Conservation (phyloP, 2,329 filamentous ascomycete genomes). For the Fusarium palustre region DNA sequence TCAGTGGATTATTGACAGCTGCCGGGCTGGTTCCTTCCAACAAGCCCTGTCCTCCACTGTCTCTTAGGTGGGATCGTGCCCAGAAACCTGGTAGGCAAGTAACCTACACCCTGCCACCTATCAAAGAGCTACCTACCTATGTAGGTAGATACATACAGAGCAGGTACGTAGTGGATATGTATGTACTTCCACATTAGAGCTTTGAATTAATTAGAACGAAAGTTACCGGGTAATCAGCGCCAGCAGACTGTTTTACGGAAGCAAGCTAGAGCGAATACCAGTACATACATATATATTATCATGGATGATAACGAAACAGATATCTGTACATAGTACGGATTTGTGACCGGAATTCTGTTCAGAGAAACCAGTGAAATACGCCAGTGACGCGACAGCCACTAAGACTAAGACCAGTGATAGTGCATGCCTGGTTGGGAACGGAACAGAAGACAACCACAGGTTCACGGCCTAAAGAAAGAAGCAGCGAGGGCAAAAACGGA, state of each 20-base stretch:
- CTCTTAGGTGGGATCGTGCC: slow-evolving; percentile 44
- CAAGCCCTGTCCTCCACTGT: slow-evolving; percentile 41
- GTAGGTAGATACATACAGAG: not conserved
- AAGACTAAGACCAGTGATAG: slow-evolving; percentile 33
- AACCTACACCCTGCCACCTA: slow-evolving; percentile 35
- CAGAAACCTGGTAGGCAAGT: slow-evolving; percentile 40
- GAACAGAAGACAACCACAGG: slow-evolving; percentile 24
- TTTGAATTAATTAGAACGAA: not conserved
- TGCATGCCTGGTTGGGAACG: slow-evolving; percentile 40
- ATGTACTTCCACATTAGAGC: not conserved
- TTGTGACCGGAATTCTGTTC: slow-evolving; percentile 3
- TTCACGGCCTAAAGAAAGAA: slow-evolving; percentile 42
- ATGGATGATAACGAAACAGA: not conserved
- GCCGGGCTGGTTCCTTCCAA: slow-evolving; percentile 43
- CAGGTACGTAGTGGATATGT: not conserved
- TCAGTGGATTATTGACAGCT: slow-evolving; percentile 45
- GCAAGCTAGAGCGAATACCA: not conserved
- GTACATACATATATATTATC: not conserved
- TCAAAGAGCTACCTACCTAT: not conserved
- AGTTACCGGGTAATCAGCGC: not conserved
- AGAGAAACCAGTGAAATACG: slow-evolving; percentile 6
- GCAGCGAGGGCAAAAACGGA: slow-evolving; percentile 43
- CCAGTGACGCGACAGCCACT: slow-evolving; percentile 25
- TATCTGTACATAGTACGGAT: not conserved
- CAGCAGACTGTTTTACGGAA: not conserved